Evolutionary conservation across 352 stramenopile species (phyloP).

Genomic region (Phytophthora idaei): DNA sequence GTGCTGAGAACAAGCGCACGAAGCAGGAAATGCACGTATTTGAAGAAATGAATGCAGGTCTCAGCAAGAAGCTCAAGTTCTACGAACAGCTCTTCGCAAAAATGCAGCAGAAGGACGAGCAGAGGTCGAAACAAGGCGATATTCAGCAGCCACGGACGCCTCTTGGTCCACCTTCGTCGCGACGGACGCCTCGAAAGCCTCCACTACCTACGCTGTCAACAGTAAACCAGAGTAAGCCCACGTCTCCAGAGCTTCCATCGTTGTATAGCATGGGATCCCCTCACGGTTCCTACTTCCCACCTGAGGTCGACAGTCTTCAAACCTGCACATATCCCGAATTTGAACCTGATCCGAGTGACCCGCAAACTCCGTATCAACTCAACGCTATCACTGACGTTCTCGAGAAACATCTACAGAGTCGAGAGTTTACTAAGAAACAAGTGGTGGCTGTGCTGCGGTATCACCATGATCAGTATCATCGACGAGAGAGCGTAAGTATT

Average conservation of each 20-base stretch:
- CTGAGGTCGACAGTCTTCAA: conserved; percentile 17
- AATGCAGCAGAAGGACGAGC: conserved; percentile 60
- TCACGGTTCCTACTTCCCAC: conserved; percentile 29
- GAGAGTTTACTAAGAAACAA: conserved; percentile 60
- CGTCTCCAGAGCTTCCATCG: conserved; percentile 20
- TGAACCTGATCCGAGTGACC: conserved; percentile 14
- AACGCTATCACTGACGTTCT: conserved; percentile 46
- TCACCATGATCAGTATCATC: conserved; percentile 39
- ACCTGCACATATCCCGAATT: conserved; percentile 30
- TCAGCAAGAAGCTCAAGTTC: conserved; percentile 71
- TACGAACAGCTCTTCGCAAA: conserved; percentile 72
- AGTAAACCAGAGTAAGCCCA: background rate
- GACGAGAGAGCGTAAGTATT: conserved; percentile 28
- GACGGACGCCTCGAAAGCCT: conserved; percentile 39
- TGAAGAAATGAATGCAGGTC: conserved; percentile 61
- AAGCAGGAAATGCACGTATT: conserved; percentile 61
- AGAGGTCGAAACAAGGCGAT: conserved; percentile 20
- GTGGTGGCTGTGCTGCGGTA: conserved; percentile 45
- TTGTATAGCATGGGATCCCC: conserved; percentile 21
- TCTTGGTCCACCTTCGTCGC: conserved; percentile 8
- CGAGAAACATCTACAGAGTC: conserved; percentile 50
- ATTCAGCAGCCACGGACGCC: conserved; percentile 23
- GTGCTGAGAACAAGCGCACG: conserved; percentile 39
- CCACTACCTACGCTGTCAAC: conserved; percentile 39
- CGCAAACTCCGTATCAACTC: conserved; percentile 36